These are phyloP conservation scores for Podosphaera leucotricha DNA, from an alignment of 2,329 filamentous ascomycete genomes.

Conservation along the genomic window DNA sequence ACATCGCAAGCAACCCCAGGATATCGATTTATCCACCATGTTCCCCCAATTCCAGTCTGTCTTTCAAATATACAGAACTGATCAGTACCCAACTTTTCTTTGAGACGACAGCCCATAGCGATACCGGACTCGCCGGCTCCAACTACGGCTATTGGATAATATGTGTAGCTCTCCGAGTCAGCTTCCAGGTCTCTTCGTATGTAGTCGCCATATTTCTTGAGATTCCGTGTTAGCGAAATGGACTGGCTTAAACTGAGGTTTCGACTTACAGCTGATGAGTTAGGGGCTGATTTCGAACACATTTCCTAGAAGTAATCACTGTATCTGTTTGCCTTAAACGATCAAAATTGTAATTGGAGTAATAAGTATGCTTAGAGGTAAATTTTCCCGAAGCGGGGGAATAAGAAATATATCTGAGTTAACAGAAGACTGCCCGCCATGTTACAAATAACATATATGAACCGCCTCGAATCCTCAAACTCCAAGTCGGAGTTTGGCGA, in stretches of 20 bases:
- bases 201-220: slow-evolving; percentile 11
- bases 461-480: not conserved
- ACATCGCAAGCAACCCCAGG: slow-evolving; percentile 10
- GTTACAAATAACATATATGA: not conserved
- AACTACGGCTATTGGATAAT: slow-evolving; percentile 18
- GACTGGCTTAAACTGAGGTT: not conserved
- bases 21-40: slow-evolving; percentile 27
- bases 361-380: not conserved
- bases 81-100: slow-evolving; percentile 11
- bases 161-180: slow-evolving; percentile 17
- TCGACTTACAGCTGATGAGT: not conserved
- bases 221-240: not conserved
- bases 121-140: slow-evolving; percentile 16
- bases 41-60: slow-evolving; percentile 26
- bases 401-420: not conserved
- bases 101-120: slow-evolving; percentile 14
- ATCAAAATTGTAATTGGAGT: not conserved
- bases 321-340: not conserved
- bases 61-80: slow-evolving; percentile 27
- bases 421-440: not conserved
- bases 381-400: not conserved
- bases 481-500: not conserved
- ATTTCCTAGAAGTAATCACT: not conserved
- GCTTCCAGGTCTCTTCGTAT: slow-evolving; percentile 20
- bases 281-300: not conserved